A percentile compares a stretch with the other conserved stretches of the same genome.
Conservation (phyloP, 2,329 filamentous ascomycete genomes). For the Alternaria brassicicola region DNA sequence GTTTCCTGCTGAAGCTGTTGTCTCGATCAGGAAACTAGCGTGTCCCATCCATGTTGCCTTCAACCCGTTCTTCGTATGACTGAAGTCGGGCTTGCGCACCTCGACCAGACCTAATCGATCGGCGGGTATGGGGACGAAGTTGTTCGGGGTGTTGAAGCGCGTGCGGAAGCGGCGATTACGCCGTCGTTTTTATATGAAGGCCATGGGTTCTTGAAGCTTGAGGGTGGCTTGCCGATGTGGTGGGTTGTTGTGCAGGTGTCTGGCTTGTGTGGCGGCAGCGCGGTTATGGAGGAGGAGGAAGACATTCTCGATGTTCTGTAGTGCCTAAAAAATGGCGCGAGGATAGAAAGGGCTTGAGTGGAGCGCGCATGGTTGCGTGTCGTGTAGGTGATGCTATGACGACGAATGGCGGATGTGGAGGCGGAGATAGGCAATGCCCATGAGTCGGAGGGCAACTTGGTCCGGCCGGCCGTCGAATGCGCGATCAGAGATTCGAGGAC, state of each 20-base stretch:
- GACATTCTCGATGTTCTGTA: constrained; percentile 20
- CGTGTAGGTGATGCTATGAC: constrained; percentile 19
- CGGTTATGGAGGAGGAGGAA: constrained; percentile 16
- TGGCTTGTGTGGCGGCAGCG: constrained; percentile 29
- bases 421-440: constrained; percentile 19
- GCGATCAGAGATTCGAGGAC: background rate
- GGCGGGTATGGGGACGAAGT: constrained; percentile 55
- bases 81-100: constrained; percentile 53
- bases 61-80: constrained; percentile 27
- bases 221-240: constrained; percentile 53
- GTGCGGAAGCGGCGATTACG: constrained; percentile 40
- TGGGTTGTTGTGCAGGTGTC: constrained; percentile 43
- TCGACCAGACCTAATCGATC: constrained; percentile 51
- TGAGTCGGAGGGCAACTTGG: constrained; percentile 7
- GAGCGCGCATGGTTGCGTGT: constrained; percentile 11
- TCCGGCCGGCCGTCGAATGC: background rate
- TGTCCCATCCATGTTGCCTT: constrained; percentile 61
- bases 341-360: background rate
- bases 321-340: constrained; percentile 20
- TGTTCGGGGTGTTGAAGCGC: constrained; percentile 49
- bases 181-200: constrained; percentile 48
- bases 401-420: background rate
- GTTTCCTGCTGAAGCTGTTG: constrained; percentile 35
- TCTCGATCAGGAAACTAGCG: constrained; percentile 57
- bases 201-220: constrained; percentile 58